phyloP scores from a whole-genome alignment of 768 basidiomycete genomes.

The Termitomyces sp. region DNA sequence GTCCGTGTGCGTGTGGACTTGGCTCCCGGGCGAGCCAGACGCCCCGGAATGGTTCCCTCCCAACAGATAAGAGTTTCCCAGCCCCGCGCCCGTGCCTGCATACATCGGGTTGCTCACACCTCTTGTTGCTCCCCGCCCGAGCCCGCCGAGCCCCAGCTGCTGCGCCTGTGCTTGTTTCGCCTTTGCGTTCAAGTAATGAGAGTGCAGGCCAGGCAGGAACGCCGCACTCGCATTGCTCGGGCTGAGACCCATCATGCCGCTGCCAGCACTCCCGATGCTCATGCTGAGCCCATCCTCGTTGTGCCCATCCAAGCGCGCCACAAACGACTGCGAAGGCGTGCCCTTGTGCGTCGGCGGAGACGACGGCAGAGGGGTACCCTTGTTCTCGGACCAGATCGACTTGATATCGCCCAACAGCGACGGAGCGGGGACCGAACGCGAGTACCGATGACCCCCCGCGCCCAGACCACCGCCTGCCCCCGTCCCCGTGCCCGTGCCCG shows the following conservation, averaged over 20 bases:
- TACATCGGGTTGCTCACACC: slow-evolving; percentile 27
- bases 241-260: slow-evolving; percentile 35
- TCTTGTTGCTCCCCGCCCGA: slow-evolving; percentile 25
- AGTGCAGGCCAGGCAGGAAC: slow-evolving; percentile 70
- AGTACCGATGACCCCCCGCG: slow-evolving; percentile 57
- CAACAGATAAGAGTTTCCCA: background rate
- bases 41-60: slow-evolving; percentile 4
- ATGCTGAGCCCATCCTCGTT: slow-evolving; percentile 30
- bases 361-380: slow-evolving; percentile 19
- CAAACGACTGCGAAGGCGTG: slow-evolving; percentile 50
- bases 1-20: slow-evolving; percentile 33
- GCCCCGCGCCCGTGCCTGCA: background rate
- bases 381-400: slow-evolving; percentile 74
- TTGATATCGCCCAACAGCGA: slow-evolving; percentile 70
- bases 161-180: slow-evolving; percentile 29
- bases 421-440: slow-evolving; percentile 76
- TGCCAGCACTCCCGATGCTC: slow-evolving; percentile 28
- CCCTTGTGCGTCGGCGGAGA: slow-evolving; percentile 33
- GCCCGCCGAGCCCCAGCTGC: slow-evolving; percentile 22
- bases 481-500: background rate
- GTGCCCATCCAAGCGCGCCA: slow-evolving; percentile 31
- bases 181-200: slow-evolving; percentile 55
- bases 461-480: background rate
- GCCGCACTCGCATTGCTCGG: slow-evolving; percentile 81
- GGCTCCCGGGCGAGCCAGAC: slow-evolving; percentile 25